Evolutionary conservation across 2,329 filamentous ascomycete species (phyloP), one percentile per base, ranked within the genome.

Genomic region (Monilinia vaccinii-corymbosi): DNA sequence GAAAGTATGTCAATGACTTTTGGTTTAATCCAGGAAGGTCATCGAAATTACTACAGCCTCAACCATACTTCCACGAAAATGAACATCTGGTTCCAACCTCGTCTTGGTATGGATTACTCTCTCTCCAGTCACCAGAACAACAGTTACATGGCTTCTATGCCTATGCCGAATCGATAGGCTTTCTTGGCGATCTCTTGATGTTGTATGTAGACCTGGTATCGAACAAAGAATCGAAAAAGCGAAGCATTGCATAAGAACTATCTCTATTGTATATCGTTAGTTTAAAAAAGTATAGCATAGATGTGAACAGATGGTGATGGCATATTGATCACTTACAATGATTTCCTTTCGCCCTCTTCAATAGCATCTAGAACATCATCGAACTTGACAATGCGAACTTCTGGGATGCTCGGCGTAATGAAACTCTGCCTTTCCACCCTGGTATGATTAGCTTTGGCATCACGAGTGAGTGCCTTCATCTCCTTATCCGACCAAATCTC

Each of bases 401-500:
- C 40, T 7, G 57, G 49, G 6, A 36, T 16, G 28, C 21, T 16
- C 16, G 57, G 13, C 5, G 4, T 23, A 9, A 16, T 16, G 16
- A 11, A 7, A 42, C 9, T n/a, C 18, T 42, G 18, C 3, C 45
- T 11, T 9, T 36, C 14, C 13, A 36, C 34, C 1, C 32, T 38
- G 31, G n/a, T 55, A 28, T n/a, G n/a, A 7, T 44, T n/a, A 46
- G 48, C 28, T 31, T 53, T 55, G 40, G 45, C 40, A 8, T 10
- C 5, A 5, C 8, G 14, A 18, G 36, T 47, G 1, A 55, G 32
- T 13, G 6, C 40, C 16, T 36, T 31, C 21, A 60, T 21, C 40
- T 60, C 49, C 18, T 11, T 21, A 31, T 60, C 42, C 9, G 57
- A 60, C 57, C 57, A 60, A 2, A 60, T 60, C 40, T 60, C 49